phyloP scores from a whole-genome alignment of 1,284 basidiomycete species.

The Ceratobasidium sp. region DNA sequence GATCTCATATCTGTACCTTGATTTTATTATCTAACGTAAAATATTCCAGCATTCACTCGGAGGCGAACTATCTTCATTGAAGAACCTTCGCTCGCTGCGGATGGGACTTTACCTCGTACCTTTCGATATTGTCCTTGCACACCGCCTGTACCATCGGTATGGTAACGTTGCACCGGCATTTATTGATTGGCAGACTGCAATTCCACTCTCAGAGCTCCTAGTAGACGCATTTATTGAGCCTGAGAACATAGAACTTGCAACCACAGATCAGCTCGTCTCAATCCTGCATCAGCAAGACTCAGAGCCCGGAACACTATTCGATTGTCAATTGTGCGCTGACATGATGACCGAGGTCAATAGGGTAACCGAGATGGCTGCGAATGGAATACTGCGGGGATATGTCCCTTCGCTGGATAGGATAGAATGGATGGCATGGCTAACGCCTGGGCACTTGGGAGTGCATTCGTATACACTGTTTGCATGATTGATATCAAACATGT shows the following conservation, averaged over 20 bases:
- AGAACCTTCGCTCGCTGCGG: neutral
- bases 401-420: constrained; percentile 9
- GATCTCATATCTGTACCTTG: too few relatives aligned
- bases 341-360: neutral
- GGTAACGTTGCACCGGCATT: neutral
- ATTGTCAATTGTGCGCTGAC: too few relatives aligned
- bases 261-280: constrained; percentile 8
- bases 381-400: neutral
- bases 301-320: neutral
- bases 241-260: neutral
- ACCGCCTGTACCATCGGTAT: constrained; percentile 4
- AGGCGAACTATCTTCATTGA: constrained; percentile 1
- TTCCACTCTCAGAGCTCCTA: neutral
- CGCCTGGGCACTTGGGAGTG: neutral
- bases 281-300: constrained; percentile 6
- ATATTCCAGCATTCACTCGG: neutral
- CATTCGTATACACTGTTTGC: neutral
- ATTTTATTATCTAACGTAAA: neutral
- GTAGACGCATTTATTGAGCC: neutral
- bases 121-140: neutral
- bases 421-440: too few relatives aligned
- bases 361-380: neutral
- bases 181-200: constrained; percentile 5
- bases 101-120: constrained; percentile 25
- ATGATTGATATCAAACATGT: too few relatives aligned